Evolutionary conservation across 768 basidiomycete species (phyloP), one percentile per base, ranked within the genome.

Genomic region (Kwoniella newhampshirensis): DNA sequence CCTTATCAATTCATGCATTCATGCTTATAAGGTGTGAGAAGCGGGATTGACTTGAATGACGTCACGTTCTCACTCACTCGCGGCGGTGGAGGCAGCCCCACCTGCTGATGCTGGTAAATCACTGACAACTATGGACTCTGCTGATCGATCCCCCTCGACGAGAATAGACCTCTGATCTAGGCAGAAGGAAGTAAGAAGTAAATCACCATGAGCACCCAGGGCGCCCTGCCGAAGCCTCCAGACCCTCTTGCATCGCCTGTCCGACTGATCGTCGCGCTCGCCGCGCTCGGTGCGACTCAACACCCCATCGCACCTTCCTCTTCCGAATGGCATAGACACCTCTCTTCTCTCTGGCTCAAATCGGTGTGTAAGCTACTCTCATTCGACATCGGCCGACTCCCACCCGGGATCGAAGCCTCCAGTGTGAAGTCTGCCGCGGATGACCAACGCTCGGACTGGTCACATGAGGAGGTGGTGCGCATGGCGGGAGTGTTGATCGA

Each of bases 401-500:
- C 70, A 1, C 52, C 63, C 2, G 12, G 39, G 3, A 57, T 69
- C 32, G 53, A 52, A 13, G 23, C 52, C 6, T 58, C 56, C 21
- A 42, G 32, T 18, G 57, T 69, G 20, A 45, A 27, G 11, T 35
- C 35, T 1, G 59, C 60, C 2, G 64, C 65, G 0, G 35, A 56
- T 18, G 64, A 65, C n/a, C 63, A 64, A 27, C 23, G 41, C 15
- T 42, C 36, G 1, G 70, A 72, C 26, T 69, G 70, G 70, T 36
- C 47, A 6, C 17, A 41, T 3, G 61, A 65, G 6, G 61, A 69
- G 13, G 53, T 45, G 25, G 15, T 18, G 2, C 51, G 66, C 2
- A 66, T 72, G 23, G 67, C 68, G 3, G 63, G 61, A 7, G 26
- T 67, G 12, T 37, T 72, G 13, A 53, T 72, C 11, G 67, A 72